Evolutionary conservation across 768 basidiomycete genomes (phyloP), one percentile per base, ranked within the genome.

Genomic region (Russula brevipes): DNA sequence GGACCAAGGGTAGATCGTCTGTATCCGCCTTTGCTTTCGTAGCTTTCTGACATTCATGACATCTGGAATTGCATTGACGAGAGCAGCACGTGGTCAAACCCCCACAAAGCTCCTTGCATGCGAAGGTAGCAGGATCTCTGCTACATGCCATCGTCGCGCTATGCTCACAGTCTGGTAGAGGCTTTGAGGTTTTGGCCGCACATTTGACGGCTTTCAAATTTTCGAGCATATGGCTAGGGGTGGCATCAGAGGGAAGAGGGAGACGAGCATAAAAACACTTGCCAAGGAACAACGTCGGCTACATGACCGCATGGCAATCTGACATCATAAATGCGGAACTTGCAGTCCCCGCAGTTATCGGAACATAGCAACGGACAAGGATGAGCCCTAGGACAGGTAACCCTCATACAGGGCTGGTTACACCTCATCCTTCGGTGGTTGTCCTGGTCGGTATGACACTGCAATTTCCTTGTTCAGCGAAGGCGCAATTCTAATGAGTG

Each of bases 131-230:
- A 7, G 70, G 69, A 39, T 73, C 68, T 11, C 24, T 46, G 41
- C 49, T 19, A 52, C 72, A 73, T 2, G 64, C 24, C 41, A 69
- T 60, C 9, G 19, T 55, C 4, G 65, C 69, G 1, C 38, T 50
- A 46, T 77, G 76, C 41, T 75, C 75, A 68, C 76, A 77, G 2
- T 45, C 35, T 4, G 69, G 68, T 6, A 75, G 70, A 16, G 50
- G 55, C 59, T 74, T 75, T 49, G 9, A 53, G 10, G 75, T 71
- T 33, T 31, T 46, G 8, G 54, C 63, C 1, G 36, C 4, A 47
- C 76, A 78, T 2, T 66, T 53, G 47, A 75, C 61, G 0, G 64
- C n/a, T 2, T 17, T 52, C 31, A 72, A 60, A 7, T 71, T 61
- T 16, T 72, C 69, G 39, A 72, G 45, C 49, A 63, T 54, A 59